These are phyloP conservation scores for Sicyos edulis DNA, from an alignment of 306 rosid genomes.

Conservation along the genomic window DNA sequence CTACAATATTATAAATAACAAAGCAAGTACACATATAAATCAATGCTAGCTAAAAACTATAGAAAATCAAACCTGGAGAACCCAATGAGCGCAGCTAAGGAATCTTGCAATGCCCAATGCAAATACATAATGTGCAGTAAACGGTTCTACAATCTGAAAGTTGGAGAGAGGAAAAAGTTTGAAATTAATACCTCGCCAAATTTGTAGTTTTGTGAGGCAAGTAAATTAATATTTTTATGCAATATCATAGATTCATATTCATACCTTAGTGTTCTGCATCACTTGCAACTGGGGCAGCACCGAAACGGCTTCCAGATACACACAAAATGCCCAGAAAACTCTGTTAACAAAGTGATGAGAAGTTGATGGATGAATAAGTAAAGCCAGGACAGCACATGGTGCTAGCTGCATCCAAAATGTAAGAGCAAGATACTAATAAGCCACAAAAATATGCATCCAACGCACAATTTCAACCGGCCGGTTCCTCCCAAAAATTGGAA, in stretches of 20 bases:
- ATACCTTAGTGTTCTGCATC: constrained; percentile 99
- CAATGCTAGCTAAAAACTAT: background rate
- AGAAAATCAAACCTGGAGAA: constrained; percentile 73
- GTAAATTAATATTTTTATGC: background rate
- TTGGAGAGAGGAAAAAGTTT: constrained; percentile 5
- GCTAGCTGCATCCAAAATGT: constrained; percentile 52
- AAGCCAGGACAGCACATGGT: constrained; percentile 76
- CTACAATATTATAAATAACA: constrained; percentile 1
- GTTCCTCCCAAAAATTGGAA: background rate
- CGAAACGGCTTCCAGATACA: constrained; percentile 86
- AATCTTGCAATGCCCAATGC: constrained; percentile 89
- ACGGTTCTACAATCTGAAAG: constrained; percentile 92
- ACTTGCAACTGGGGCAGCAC: constrained; percentile 83
- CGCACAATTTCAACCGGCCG: no score
- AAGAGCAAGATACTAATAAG: constrained; percentile 14
- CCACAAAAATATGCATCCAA: background rate
- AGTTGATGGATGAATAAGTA: constrained; percentile 83
- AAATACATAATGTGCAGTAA: constrained; percentile 92
- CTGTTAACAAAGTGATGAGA: constrained; percentile 80
- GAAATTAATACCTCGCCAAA: constrained; percentile 18
- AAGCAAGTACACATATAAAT: background rate
- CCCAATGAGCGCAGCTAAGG: constrained; percentile 98
- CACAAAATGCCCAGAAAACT: constrained; percentile 91
- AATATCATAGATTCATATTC: constrained; percentile 18
- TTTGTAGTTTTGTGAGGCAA: constrained; percentile 1